Percentiles rank a stretch among this genome's conserved stretches.
Evolutionary conservation across 2,329 filamentous ascomycete genomes (phyloP).

Genomic region (Paecilomyces sp.): DNA sequence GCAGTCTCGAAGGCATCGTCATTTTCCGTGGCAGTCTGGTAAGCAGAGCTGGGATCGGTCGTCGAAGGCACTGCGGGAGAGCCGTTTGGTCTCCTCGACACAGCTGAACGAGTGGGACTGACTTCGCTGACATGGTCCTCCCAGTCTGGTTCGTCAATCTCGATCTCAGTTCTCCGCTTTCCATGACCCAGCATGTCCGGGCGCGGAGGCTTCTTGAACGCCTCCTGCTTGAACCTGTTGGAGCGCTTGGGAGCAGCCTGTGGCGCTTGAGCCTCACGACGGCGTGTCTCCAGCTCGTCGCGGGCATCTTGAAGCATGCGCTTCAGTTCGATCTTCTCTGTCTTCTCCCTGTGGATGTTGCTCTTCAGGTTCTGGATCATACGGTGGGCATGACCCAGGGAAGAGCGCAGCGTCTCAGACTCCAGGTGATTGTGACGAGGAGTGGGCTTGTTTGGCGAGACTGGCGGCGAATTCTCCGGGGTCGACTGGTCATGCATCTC

Average conservation of each 20-base stretch:
- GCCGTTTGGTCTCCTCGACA: slow-evolving; percentile 20
- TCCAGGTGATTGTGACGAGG: slow-evolving; percentile 89
- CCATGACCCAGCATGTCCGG: slow-evolving; percentile 69
- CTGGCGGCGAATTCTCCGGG: slow-evolving; percentile 82
- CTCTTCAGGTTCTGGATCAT: slow-evolving; percentile 95
- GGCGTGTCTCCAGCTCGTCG: slow-evolving; percentile 74
- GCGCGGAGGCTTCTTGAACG: slow-evolving; percentile 70
- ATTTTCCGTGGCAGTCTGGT: slow-evolving; percentile 75
- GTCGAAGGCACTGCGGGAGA: slow-evolving; percentile 18
- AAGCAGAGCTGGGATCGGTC: slow-evolving; percentile 57
- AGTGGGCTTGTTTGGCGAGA: slow-evolving; percentile 84
- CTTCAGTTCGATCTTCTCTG: slow-evolving; percentile 92
- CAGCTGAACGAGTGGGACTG: slow-evolving; percentile 47
- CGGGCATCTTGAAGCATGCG: slow-evolving; percentile 91
- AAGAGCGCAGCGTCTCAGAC: slow-evolving; percentile 90
- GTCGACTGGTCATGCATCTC: slow-evolving; percentile 63
- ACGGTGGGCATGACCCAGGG: slow-evolving; percentile 85
- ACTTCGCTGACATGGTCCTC: slow-evolving; percentile 66
- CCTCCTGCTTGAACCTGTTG: slow-evolving; percentile 28
- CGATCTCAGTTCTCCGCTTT: slow-evolving; percentile 67
- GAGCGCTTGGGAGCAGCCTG: slow-evolving; percentile 23
- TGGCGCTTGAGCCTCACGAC: slow-evolving; percentile 44
- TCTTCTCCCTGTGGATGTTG: slow-evolving; percentile 96
- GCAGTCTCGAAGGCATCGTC: slow-evolving; percentile 63
- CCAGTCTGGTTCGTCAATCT: slow-evolving; percentile 78